Conservation (phyloP, 768 basidiomycete species). For the Brasilioporus rufonigricans region DNA sequence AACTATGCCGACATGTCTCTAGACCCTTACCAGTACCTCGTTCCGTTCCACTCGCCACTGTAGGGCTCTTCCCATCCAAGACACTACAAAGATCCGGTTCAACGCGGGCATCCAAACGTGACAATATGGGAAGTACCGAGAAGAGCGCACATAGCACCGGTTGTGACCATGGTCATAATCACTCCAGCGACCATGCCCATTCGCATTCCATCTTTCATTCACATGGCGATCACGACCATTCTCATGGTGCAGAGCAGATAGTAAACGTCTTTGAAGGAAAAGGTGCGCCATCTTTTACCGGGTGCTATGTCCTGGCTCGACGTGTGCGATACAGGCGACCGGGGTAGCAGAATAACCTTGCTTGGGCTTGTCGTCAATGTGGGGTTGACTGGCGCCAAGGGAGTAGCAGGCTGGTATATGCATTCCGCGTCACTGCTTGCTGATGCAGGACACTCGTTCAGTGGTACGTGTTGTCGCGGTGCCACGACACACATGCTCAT, state of each 20-base stretch:
- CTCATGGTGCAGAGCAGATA: constrained; percentile 63
- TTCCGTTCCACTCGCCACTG: background rate
- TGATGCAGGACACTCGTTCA: constrained; percentile 89
- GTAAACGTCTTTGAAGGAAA: constrained; percentile 64
- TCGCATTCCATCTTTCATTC: constrained; percentile 66
- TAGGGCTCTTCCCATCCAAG: constrained; percentile 17
- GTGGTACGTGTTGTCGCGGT: constrained; percentile 52
- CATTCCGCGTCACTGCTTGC: constrained; percentile 91
- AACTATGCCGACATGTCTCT: constrained; percentile 8
- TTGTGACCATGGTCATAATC: constrained; percentile 39
- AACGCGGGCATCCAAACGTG: constrained; percentile 12
- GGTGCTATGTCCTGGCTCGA: background rate
- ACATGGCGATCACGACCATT: constrained; percentile 56
- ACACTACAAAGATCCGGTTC: constrained; percentile 19
- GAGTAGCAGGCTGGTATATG: constrained; percentile 83
- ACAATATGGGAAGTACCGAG: constrained; percentile 29
- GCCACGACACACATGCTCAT: constrained; percentile 8
- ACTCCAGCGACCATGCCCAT: constrained; percentile 45
- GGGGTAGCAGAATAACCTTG: constrained; percentile 81
- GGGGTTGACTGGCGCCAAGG: constrained; percentile 78
- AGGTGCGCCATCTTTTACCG: constrained; percentile 41
- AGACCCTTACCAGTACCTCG: constrained; percentile 11
- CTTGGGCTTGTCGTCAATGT: constrained; percentile 84
- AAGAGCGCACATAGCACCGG: background rate
- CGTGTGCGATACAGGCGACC: constrained; percentile 51